phyloP scores from a whole-genome alignment of 2,329 filamentous ascomycete species.

The Fusarium sp. region DNA sequence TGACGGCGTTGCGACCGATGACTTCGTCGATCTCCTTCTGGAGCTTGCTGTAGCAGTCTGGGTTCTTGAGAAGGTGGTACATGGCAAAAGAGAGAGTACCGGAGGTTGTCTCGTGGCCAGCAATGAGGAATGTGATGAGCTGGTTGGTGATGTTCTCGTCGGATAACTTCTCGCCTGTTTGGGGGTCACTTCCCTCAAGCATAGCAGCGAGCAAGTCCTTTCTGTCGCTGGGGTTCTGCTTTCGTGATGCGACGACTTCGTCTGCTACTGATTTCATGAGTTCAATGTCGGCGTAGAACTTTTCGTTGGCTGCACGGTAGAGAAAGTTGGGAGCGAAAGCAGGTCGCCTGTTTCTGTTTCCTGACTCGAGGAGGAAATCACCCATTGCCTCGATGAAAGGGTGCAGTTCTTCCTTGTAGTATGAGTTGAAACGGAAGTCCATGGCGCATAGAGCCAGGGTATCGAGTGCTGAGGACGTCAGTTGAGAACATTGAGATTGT shows the following conservation, averaged over 20 bases:
- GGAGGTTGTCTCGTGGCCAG: constrained; percentile 78
- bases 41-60: constrained; percentile 67
- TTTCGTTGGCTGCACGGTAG: constrained; percentile 60
- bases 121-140: constrained; percentile 78
- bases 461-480: constrained; percentile 65
- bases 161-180: constrained; percentile 73
- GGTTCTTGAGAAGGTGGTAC: constrained; percentile 73
- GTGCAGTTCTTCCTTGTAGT: constrained; percentile 75
- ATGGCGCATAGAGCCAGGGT: constrained; percentile 78
- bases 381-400: constrained; percentile 77
- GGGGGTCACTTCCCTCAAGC: constrained; percentile 73
- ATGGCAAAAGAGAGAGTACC: constrained; percentile 74
- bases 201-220: constrained; percentile 78
- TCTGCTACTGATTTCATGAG: constrained; percentile 66
- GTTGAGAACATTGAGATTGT: neutral
- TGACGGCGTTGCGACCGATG: constrained; percentile 68
- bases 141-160: constrained; percentile 75
- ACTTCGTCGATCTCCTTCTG: constrained; percentile 76
- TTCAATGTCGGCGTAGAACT: constrained; percentile 66
- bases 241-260: constrained; percentile 70
- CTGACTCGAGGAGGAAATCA: constrained; percentile 69
- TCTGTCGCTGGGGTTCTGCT: constrained; percentile 64
- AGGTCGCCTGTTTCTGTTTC: constrained; percentile 61
- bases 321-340: constrained; percentile 59
- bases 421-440: constrained; percentile 79